phyloP scores from a whole-genome alignment of 2,329 filamentous ascomycete species.

The Aspergillus sp. region DNA sequence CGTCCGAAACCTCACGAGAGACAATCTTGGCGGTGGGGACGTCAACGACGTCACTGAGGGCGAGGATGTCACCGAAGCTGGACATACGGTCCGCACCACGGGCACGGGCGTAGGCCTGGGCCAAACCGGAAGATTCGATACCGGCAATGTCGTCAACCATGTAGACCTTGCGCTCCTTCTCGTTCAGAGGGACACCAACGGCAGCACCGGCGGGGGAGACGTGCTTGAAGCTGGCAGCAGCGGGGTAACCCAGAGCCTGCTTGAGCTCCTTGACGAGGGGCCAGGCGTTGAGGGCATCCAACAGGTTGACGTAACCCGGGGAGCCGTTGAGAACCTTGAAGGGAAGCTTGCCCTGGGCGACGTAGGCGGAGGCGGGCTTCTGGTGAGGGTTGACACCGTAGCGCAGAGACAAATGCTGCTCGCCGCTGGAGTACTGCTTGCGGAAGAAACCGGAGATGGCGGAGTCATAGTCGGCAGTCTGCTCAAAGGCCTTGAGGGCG shows the following conservation, averaged over 20 bases:
- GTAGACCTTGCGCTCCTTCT: conserved; percentile 92
- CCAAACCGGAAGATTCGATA: conserved; percentile 77
- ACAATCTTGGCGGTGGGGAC: conserved; percentile 95
- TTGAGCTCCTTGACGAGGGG: conserved; percentile 94
- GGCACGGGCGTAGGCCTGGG: conserved; percentile 92
- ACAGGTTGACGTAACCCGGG: conserved; percentile 94
- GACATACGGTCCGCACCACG: conserved; percentile 97
- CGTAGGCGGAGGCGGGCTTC: conserved; percentile 87
- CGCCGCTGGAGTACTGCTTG: conserved; percentile 87
- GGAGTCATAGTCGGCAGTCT: conserved; percentile 93
- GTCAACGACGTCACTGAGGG: conserved; percentile 85
- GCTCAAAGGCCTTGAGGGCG: conserved; percentile 95
- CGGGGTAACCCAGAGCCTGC: conserved; percentile 77
- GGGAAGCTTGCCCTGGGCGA: conserved; percentile 69
- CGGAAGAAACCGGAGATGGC: conserved; percentile 97
- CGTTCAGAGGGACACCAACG: conserved; percentile 80
- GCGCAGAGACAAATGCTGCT: conserved; percentile 78
- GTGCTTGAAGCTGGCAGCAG: conserved; percentile 98
- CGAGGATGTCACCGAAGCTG: conserved; percentile 95
- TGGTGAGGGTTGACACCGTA: conserved; percentile 98
- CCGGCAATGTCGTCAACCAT: conserved; percentile 95
- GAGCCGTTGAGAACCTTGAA: conserved; percentile 89
- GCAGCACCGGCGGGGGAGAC: conserved; percentile 95
- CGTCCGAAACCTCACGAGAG: conserved; percentile 94
- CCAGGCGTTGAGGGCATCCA: conserved; percentile 96